Conservation (phyloP, 352 stramenopile species). For the Globisporangium nagaii region DNA sequence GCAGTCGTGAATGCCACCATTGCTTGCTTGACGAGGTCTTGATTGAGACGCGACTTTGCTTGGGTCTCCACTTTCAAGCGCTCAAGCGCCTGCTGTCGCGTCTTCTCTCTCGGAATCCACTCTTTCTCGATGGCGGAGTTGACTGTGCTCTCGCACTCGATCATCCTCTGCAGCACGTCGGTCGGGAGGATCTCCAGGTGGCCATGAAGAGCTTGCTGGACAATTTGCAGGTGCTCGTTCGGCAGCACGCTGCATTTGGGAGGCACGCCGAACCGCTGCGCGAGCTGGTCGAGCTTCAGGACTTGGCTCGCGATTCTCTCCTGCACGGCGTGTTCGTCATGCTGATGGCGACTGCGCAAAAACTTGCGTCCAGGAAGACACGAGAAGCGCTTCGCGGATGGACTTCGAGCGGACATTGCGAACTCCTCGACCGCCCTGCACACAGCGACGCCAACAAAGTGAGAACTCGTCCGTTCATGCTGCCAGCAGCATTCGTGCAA, state of each 20-base stretch:
- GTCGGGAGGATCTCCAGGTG: conserved; percentile 55
- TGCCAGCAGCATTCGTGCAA: neutral
- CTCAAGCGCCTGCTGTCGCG: conserved; percentile 37
- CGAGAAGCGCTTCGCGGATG: conserved; percentile 15
- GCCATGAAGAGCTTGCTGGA: conserved; percentile 48
- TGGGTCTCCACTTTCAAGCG: conserved; percentile 24
- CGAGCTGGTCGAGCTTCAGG: conserved; percentile 32
- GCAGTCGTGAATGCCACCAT: conserved; percentile 22
- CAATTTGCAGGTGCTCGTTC: conserved; percentile 37
- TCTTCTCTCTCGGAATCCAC: conserved; percentile 54
- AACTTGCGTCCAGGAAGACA: conserved; percentile 41
- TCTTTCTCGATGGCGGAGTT: conserved; percentile 45
- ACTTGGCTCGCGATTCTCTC: conserved; percentile 33
- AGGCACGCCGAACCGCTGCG: conserved; percentile 39
- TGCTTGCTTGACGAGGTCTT: conserved; percentile 47
- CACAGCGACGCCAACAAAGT: neutral
- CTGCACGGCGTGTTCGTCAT: conserved; percentile 38
- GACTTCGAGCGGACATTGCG: neutral
- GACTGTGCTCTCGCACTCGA: conserved; percentile 38
- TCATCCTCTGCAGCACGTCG: conserved; percentile 51
- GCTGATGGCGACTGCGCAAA: conserved; percentile 38
- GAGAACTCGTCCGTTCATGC: neutral
- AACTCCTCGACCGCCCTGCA: conserved; percentile 1
- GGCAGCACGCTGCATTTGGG: conserved; percentile 32
- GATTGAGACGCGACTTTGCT: conserved; percentile 31